Evolutionary conservation across 805 yeast species (phyloP).

Genomic region (Hanseniaspora occidentalis): DNA sequence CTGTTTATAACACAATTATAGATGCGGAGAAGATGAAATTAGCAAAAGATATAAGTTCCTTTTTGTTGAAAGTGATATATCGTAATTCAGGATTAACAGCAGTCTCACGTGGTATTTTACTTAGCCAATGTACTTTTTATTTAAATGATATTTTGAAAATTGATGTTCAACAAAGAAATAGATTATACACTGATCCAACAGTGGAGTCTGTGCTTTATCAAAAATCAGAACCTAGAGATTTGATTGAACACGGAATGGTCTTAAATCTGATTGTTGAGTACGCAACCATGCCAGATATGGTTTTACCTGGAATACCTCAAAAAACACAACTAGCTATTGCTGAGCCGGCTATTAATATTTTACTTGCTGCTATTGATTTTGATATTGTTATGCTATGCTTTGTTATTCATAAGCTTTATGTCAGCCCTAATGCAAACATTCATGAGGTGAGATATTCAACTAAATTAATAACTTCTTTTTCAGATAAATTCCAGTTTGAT

Average conservation of each 20-base stretch:
- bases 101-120: slow-evolving; percentile 22
- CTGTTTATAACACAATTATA: slow-evolving; percentile 32
- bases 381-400: slow-evolving; percentile 35
- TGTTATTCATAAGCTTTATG: slow-evolving; percentile 25
- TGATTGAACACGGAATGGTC: slow-evolving; percentile 26
- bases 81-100: slow-evolving; percentile 15
- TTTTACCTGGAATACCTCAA: slow-evolving; percentile 20
- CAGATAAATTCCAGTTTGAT: neutral
- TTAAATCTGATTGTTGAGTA: slow-evolving; percentile 23
- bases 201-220: slow-evolving; percentile 29
- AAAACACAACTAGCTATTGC: slow-evolving; percentile 21
- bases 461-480: slow-evolving; percentile 16
- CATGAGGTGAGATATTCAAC: slow-evolving; percentile 21
- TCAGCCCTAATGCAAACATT: slow-evolving; percentile 13
- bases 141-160: slow-evolving; percentile 17
- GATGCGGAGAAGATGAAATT: slow-evolving; percentile 40
- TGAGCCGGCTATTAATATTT: slow-evolving; percentile 25
- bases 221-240: slow-evolving; percentile 38
- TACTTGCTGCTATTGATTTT: slow-evolving; percentile 31
- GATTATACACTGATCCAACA: slow-evolving; percentile 18
- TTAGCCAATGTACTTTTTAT: slow-evolving; percentile 26
- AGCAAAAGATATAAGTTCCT: slow-evolving; percentile 38
- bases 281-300: slow-evolving; percentile 19
- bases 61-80: slow-evolving; percentile 30
- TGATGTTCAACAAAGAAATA: slow-evolving; percentile 18